Percentiles rank a stretch among this genome's conserved stretches.
Evolutionary conservation across 768 basidiomycete genomes (phyloP).

Genomic region (Rhizopogon roseolus): DNA sequence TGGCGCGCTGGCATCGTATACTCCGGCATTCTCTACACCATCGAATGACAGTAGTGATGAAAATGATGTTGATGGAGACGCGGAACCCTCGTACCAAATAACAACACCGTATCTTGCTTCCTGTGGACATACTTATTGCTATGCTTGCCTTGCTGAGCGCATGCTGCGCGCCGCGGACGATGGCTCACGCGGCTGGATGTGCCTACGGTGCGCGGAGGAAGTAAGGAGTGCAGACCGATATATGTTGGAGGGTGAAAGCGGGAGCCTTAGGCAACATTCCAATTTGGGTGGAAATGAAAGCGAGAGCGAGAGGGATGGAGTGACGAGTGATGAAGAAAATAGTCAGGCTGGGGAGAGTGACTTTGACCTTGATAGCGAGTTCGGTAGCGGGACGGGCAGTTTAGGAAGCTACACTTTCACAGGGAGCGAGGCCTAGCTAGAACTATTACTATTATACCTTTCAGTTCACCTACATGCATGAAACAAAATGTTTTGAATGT

Average conservation of each 20-base stretch:
- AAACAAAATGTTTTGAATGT: background rate
- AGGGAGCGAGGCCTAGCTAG: background rate
- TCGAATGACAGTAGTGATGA: background rate
- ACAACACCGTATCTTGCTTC: conserved; percentile 79
- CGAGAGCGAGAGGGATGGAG: conserved; percentile 27
- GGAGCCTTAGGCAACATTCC: conserved; percentile 33
- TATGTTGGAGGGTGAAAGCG: background rate
- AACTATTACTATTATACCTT: too few relatives aligned
- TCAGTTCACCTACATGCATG: background rate
- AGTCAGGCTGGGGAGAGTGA: conserved; percentile 37
- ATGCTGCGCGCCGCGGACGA: conserved; percentile 73
- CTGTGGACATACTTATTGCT: conserved; percentile 88
- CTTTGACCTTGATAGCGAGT: conserved; percentile 53
- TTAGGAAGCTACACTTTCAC: background rate
- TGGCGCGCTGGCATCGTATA: conserved; percentile 37
- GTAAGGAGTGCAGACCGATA: conserved; percentile 63
- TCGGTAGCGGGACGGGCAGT: conserved; percentile 34
- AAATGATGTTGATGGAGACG: conserved; percentile 9
- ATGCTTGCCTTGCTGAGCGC: conserved; percentile 84
- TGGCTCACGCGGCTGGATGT: conserved; percentile 64
- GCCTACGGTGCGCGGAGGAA: conserved; percentile 69
- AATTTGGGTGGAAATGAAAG: conserved; percentile 27
- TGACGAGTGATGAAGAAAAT: conserved; percentile 7
- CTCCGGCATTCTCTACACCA: conserved; percentile 20
- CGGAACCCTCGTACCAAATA: conserved; percentile 60